Percentiles rank a stretch among this genome's conserved stretches.
These are phyloP conservation scores for Myrica gale DNA, from an alignment of 306 rosid species.

Conservation along the genomic window DNA sequence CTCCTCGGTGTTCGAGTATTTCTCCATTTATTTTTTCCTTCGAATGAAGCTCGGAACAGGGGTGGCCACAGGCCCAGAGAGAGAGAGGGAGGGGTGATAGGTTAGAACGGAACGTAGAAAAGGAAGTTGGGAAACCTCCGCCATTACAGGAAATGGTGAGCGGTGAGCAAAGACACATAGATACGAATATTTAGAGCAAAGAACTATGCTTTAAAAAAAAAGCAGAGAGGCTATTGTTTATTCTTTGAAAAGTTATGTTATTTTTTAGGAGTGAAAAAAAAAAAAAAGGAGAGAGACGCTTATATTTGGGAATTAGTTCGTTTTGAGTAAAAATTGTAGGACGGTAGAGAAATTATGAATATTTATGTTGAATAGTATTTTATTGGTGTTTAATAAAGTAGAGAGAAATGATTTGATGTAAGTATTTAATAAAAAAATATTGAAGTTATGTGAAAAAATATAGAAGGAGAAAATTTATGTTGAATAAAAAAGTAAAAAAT, in stretches of 20 bases:
- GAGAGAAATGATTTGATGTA: no score
- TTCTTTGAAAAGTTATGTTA: neutral
- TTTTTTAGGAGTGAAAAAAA: neutral
- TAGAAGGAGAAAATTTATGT: no score
- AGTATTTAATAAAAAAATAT: no score
- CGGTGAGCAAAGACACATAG: neutral
- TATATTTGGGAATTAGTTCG: no score
- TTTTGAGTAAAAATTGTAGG: no score
- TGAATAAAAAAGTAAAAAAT: no score
- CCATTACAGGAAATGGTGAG: slow-evolving; percentile 27
- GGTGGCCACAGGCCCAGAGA: neutral
- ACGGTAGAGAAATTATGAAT: no score
- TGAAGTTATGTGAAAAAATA: no score
- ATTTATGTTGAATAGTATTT: no score
- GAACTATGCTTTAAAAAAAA: slow-evolving; percentile 8
- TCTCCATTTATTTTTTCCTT: neutral
- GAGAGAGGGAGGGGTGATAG: slow-evolving; percentile 11
- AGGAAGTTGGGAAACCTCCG: slow-evolving; percentile 5
- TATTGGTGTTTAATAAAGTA: no score
- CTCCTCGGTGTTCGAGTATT: neutral
- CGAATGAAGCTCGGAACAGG: neutral
- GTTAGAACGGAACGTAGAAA: neutral
- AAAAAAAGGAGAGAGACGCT: neutral
- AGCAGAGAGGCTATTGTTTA: slow-evolving; percentile 22
- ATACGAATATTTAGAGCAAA: slow-evolving; percentile 7